Conservation (phyloP, 352 stramenopile species). For the Saprolegnia diclina region DNA sequence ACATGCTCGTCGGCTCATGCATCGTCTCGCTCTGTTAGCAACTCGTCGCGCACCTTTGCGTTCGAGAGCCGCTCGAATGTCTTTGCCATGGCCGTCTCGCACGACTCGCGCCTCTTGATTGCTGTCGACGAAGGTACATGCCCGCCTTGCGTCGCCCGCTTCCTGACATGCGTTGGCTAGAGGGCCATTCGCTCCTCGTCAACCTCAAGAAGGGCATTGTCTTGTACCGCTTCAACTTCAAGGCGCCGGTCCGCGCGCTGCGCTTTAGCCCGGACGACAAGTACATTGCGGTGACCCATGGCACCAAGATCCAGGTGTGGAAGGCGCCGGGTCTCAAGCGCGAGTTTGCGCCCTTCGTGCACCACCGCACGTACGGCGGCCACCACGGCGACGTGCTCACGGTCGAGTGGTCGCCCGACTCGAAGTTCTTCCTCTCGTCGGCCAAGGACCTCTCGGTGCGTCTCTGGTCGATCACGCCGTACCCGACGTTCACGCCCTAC, state of each 20-base stretch:
- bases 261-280: constrained; percentile 86
- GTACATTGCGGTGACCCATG: constrained; percentile 84
- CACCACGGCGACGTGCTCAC: constrained; percentile 86
- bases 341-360: constrained; percentile 88
- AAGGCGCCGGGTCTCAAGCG: constrained; percentile 72
- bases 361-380: constrained; percentile 83
- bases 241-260: constrained; percentile 80
- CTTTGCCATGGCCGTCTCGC: constrained; percentile 74
- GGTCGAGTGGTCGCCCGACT: constrained; percentile 83
- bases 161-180: constrained; percentile 31
- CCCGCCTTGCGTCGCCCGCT: not conserved
- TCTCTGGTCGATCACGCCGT: constrained; percentile 74
- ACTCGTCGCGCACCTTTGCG: constrained; percentile 84
- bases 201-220: constrained; percentile 86
- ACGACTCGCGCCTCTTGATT: constrained; percentile 84
- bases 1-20: constrained; percentile 8
- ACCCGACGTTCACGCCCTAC: constrained; percentile 72
- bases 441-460: constrained; percentile 84
- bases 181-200: constrained; percentile 86
- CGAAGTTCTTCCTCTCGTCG: constrained; percentile 85
- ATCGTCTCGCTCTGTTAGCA: constrained; percentile 46
- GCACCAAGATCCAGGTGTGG: constrained; percentile 91
- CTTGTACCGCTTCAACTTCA: constrained; percentile 93
- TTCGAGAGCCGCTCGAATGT: constrained; percentile 92
- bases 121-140: constrained; percentile 63